Evolutionary conservation across 2,329 filamentous ascomycete genomes (phyloP).

Genomic region (Sporothrix luriei): DNA sequence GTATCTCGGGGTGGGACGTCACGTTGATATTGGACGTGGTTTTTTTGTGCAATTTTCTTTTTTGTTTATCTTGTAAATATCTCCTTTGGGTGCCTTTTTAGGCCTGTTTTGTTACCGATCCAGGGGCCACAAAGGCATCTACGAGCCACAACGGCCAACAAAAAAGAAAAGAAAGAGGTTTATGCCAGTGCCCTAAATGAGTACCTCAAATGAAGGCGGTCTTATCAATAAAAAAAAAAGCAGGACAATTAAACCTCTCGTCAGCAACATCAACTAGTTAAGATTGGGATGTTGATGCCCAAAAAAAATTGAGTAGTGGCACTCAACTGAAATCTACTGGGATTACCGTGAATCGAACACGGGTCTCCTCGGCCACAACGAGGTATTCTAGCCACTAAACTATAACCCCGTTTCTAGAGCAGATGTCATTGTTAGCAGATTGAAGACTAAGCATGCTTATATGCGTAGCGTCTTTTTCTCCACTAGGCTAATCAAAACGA

Average conservation of each 20-base stretch:
- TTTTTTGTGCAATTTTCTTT: conserved; percentile 19
- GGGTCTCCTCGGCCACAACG: conserved; percentile 37
- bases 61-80: no score
- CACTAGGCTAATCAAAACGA: not conserved
- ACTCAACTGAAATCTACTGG: conserved; percentile 27
- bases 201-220: no score
- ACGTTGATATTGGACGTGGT: not conserved
- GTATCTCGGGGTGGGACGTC: conserved; percentile 15
- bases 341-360: conserved; percentile 38
- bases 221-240: not conserved
- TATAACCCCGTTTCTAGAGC: conserved; percentile 35
- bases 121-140: not conserved
- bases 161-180: not conserved
- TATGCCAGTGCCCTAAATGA: no score
- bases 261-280: no score
- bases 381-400: conserved; percentile 37
- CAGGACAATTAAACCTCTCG: not conserved
- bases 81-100: no score
- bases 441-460: conserved; percentile 4
- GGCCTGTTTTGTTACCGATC: no score
- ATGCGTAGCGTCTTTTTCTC: not conserved
- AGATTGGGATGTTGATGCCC: not conserved
- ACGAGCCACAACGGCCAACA: not conserved
- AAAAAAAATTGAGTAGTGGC: conserved; percentile 26
- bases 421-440: conserved; percentile 12